A percentile compares a stretch with the other conserved stretches of the same genome.
Conservation (phyloP, 306 rosid genomes). For the Cucurbita pepo region DNA sequence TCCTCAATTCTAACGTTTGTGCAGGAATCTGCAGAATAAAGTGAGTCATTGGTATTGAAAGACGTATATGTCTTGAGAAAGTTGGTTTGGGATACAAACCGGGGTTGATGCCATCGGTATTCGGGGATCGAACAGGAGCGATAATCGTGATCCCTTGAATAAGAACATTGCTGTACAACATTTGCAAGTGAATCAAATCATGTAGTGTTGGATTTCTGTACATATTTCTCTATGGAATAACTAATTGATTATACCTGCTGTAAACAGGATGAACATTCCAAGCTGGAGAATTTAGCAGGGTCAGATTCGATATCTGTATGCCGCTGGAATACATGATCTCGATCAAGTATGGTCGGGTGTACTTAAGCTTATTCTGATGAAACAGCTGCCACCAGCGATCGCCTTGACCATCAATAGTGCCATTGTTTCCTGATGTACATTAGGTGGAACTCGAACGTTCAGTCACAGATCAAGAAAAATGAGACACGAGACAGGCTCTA, state of each 20-base stretch:
- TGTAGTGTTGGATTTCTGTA: neutral
- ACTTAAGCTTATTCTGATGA: conserved; percentile 33
- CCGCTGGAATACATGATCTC: conserved; percentile 19
- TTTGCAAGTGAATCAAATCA: neutral
- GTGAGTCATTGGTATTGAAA: neutral
- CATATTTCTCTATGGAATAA: neutral
- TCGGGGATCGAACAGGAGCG: conserved; percentile 33
- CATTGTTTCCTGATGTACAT: conserved; percentile 21
- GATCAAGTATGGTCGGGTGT: conserved; percentile 33
- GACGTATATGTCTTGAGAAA: neutral
- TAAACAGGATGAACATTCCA: conserved; percentile 42
- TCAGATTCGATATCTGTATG: conserved; percentile 25
- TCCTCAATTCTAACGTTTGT: conserved; percentile 34
- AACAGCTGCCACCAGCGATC: conserved; percentile 34
- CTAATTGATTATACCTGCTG: conserved; percentile 20
- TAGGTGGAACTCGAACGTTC: neutral
- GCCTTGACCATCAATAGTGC: conserved; percentile 36
- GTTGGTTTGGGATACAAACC: conserved; percentile 8
- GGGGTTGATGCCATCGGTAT: conserved; percentile 40
- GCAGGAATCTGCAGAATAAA: conserved; percentile 26
- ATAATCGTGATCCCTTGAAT: conserved; percentile 33
- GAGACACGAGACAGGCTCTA: neutral
- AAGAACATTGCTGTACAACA: conserved; percentile 19
- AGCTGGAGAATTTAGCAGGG: conserved; percentile 29
- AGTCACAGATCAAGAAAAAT: neutral